A percentile compares a stretch with the other conserved stretches of the same genome.
Conservation (phyloP, 345 rosid species). For the Ailanthus altissimus region DNA sequence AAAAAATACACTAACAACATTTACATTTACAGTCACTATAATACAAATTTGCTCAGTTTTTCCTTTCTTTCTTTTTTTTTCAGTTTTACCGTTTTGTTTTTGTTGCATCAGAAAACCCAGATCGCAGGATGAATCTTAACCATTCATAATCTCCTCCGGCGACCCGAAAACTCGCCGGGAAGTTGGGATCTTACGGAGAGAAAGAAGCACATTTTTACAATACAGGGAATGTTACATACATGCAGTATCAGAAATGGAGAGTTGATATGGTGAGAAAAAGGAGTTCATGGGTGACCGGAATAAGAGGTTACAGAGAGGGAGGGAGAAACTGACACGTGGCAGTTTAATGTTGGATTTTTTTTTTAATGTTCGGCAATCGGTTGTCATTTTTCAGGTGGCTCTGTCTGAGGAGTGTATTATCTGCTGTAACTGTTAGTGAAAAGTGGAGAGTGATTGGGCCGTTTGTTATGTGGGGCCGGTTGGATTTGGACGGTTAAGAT, state of each 20-base stretch:
- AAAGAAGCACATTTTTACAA: neutral
- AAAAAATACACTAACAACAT: neutral
- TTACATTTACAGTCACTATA: neutral
- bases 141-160: conserved; percentile 25
- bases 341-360: neutral
- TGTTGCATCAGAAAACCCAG: conserved; percentile 2
- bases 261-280: neutral
- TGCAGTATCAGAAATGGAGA: neutral
- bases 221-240: neutral
- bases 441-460: too few species aligned
- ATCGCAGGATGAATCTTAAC: conserved; percentile 17
- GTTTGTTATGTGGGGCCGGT: neutral
- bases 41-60: neutral
- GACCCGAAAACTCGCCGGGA: conserved; percentile 14
- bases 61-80: too few species aligned
- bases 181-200: conserved; percentile 22
- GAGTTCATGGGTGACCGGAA: conserved; percentile 18
- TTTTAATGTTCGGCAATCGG: neutral
- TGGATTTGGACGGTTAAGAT: neutral
- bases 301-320: too few species aligned
- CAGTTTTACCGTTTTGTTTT: too few species aligned
- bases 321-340: conserved; percentile 30
- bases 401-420: neutral
- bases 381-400: conserved; percentile 3
- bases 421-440: too few species aligned